These are phyloP conservation scores for Viola odorata DNA, from an alignment of 345 rosid species.

Conservation along the genomic window DNA sequence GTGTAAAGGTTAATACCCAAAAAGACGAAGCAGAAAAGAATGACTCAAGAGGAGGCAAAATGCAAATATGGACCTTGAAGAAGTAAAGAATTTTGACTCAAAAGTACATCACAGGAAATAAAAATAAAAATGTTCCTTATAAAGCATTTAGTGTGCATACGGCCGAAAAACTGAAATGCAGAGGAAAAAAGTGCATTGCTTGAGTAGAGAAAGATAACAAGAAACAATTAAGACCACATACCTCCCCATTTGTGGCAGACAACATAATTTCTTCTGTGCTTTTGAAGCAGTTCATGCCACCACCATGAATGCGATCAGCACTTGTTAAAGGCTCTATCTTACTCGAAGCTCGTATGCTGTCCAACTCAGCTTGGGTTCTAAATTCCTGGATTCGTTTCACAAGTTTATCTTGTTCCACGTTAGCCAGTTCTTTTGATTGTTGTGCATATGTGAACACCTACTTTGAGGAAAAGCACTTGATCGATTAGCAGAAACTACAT, in stretches of 20 bases:
- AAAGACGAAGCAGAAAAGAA: too few relatives aligned
- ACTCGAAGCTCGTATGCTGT: slow-evolving; percentile 40
- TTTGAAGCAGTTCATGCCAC: slow-evolving; percentile 41
- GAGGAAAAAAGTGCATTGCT: too few relatives aligned
- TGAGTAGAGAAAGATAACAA: not conserved
- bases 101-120: too few relatives aligned
- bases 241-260: slow-evolving; percentile 59
- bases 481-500: not conserved
- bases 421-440: slow-evolving; percentile 76
- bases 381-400: slow-evolving; percentile 87
- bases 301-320: slow-evolving; percentile 37
- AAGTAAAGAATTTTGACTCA: too few relatives aligned
- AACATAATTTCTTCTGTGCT: slow-evolving; percentile 45
- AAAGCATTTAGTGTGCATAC: too few relatives aligned
- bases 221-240: slow-evolving; percentile 21
- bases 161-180: too few relatives aligned
- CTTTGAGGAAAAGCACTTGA: slow-evolving; percentile 1
- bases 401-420: slow-evolving; percentile 68
- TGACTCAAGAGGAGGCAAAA: too few relatives aligned
- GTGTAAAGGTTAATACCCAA: too few relatives aligned
- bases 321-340: slow-evolving; percentile 35
- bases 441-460: slow-evolving; percentile 82
- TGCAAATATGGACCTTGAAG: too few relatives aligned
- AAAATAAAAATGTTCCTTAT: too few relatives aligned
- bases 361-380: slow-evolving; percentile 74